Base-by-base conservation (phyloP, 352 stramenopile species). In the Phytophthora agathidicida region DNA sequence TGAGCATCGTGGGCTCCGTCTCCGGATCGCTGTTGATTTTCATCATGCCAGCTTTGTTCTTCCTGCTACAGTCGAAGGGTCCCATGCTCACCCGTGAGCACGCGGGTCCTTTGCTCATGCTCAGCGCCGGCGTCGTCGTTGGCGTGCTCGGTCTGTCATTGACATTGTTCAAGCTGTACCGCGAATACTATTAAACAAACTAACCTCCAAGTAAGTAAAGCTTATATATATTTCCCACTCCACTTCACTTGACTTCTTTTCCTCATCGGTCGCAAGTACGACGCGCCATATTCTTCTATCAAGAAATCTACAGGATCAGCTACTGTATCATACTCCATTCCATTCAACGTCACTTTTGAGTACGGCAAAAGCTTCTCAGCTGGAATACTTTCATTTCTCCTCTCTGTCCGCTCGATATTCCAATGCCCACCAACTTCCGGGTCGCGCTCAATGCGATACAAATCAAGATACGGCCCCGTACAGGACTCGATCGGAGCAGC, bases 11-110 rank as follows among this genome's bases (percentile, higher is more conserved):
- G 19, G 83, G 83, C 26, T 89, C 78, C 5, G 81, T 86, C 28
- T 86, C 79, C 2, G 80, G 83, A n/a, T 93, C 83, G 51, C 53
- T 93, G 24, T 54, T 93, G 43, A 93, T 93, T 53, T 91, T 91
- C 62, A 82, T 93, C 52, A 84, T 93, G 78, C 80, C 83, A 35
- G 79, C 83, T 30, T 65, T 93, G 41, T 93, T 91, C 60, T 93
- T 70, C 71, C 67, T 91, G 62, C 52, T 93, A 53, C 83, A 86
- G 55, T 74, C 72, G 16, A 60, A 42, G 6, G 62, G 72, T 1
- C 67, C 76, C 2, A 45, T 89, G 3, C 9, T 88, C 0, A 80
- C 74, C 23, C 50, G 63, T 8, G 35, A 65, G 23, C 71, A 92
- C 50, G 8, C 39, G 2, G 82, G 82, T 0, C 80, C 83, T 30